Evolutionary conservation across 176 grass and related monocot genomes (phyloP), one percentile per base, ranked within the genome.

Genomic region (Rhynchospora pubera): DNA sequence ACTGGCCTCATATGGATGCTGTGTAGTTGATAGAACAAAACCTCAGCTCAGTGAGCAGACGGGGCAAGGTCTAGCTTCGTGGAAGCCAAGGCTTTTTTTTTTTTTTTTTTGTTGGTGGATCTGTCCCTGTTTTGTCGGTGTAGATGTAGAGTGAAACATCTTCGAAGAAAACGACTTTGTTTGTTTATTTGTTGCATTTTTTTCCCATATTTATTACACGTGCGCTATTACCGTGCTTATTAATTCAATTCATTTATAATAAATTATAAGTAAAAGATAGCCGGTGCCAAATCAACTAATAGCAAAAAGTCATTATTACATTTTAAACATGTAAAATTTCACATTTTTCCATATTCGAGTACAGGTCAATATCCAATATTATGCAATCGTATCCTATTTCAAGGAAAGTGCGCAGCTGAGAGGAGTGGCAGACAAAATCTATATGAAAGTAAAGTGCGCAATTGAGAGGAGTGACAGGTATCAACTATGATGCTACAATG

Each of bases 21-120:
- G 72, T 77, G 72, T 77, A 77, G 50, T 77, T 77, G 72, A 77
- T 77, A 77, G 72, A 32, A 56, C 48, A 56, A 77, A 77, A 56
- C 50, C 24, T 77, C 47, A 77, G 78, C 58, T 60, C 32, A 12
- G 2, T 80, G 56, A 60, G 42, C 16, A 6, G 18, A 66, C 34
- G 61, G 61, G 79, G 61, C 21, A 1, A 66, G 79, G 16, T 80
- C 34, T 66, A 82, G 59, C 79, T 82, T 82, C 34, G 9, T 28
- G 26, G 43, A 79, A 60, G 59, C 44, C 62, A 53, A 80, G n/a
- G 59, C 61, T 26, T 13, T 66, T 77, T 82, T 82, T 30, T n/a
- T n/a, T n/a, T 32, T 69, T 32, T 69, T 32, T 28, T 28, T 28
- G 26, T 28, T 28, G 26, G 26, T 65, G 77, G 76, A 81, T 53